phyloP scores from a whole-genome alignment of 2,329 filamentous ascomycete genomes.

The Botrytis elliptica region DNA sequence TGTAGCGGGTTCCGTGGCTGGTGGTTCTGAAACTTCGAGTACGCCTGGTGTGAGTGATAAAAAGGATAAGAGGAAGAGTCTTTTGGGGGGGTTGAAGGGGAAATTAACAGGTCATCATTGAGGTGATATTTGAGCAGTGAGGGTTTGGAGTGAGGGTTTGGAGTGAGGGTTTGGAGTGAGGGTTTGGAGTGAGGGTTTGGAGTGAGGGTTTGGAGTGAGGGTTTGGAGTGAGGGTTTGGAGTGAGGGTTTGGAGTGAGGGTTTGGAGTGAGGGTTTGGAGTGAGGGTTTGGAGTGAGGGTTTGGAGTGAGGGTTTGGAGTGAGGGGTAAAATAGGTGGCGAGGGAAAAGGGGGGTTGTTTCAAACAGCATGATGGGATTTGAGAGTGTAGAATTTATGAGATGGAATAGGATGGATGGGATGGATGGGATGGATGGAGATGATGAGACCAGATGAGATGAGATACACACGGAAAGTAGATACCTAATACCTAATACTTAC shows the following conservation, averaged over 20 bases:
- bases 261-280: neutral
- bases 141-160: neutral
- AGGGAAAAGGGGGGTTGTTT: neutral
- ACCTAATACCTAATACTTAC: constrained; percentile 3
- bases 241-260: neutral
- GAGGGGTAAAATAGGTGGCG: neutral
- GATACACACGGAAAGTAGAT: neutral
- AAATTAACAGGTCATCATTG: constrained; percentile 18
- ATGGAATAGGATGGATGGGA: neutral
- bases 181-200: neutral
- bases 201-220: neutral
- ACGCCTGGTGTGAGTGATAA: neutral
- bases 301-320: neutral
- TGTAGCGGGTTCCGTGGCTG: neutral
- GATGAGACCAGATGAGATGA: neutral
- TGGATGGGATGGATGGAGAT: neutral
- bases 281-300: neutral
- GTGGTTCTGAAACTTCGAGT: neutral
- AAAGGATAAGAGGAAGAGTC: constrained; percentile 10
- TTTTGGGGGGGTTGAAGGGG: constrained; percentile 14
- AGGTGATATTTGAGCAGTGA: neutral
- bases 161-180: neutral
- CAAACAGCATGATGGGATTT: neutral
- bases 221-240: neutral
- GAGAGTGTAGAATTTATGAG: neutral